Percentiles rank a stretch among this genome's conserved stretches.
Conservation (phyloP, 2,329 filamentous ascomycete species). For the Diplocarpon rosae region DNA sequence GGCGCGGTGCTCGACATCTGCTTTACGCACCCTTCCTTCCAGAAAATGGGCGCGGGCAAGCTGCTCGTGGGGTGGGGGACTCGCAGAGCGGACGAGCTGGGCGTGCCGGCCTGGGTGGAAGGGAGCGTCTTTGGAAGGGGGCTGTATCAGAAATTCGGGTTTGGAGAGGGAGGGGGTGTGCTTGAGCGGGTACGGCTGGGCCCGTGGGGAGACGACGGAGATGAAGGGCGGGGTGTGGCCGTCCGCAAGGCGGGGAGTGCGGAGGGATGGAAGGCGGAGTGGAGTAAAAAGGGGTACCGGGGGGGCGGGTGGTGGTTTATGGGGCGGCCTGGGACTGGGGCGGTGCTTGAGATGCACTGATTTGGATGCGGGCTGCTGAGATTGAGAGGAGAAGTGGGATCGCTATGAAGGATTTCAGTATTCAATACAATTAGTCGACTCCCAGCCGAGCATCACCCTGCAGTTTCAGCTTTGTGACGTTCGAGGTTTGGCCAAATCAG, state of each 20-base stretch:
- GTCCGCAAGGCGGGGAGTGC: constrained; percentile 11
- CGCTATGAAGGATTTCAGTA: too few relatives aligned
- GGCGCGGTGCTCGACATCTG: constrained; percentile 19
- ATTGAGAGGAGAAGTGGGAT: too few relatives aligned
- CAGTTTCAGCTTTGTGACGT: too few relatives aligned
- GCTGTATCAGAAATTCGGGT: constrained; percentile 21
- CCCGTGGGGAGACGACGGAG: not conserved
- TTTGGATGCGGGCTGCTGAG: too few relatives aligned
- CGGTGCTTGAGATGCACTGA: not conserved
- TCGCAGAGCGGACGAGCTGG: constrained; percentile 20
- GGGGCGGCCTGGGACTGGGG: constrained; percentile 4
- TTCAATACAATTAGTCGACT: too few relatives aligned
- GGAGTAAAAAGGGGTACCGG: constrained; percentile 11
- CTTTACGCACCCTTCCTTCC: constrained; percentile 22
- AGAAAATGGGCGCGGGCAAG: constrained; percentile 19
- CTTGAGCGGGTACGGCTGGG: constrained; percentile 2
- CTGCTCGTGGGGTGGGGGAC: constrained; percentile 24
- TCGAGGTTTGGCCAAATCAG: too few relatives aligned
- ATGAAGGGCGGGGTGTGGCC: not conserved
- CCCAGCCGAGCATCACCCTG: too few relatives aligned
- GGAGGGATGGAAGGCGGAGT: constrained; percentile 18
- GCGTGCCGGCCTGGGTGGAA: constrained; percentile 21
- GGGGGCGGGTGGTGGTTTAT: constrained; percentile 4
- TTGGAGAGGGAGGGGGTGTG: constrained; percentile 13
- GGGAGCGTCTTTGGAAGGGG: constrained; percentile 11